Conservation (phyloP, 164 flowering plant genomes). For the Santalum album region DNA sequence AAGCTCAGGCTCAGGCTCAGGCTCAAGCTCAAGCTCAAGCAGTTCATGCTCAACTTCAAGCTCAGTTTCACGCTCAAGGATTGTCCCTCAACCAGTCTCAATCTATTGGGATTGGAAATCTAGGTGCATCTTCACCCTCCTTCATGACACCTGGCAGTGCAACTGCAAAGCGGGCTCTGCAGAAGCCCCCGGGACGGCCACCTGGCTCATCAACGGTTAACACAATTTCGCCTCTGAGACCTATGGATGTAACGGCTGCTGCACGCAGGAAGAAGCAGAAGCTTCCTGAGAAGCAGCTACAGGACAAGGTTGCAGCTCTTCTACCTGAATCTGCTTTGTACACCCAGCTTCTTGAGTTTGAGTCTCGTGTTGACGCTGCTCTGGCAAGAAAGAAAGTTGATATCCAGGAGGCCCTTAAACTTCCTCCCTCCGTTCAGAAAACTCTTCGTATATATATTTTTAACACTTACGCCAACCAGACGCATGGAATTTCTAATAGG, state of each 20-base stretch:
- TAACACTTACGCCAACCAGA: constrained; percentile 43
- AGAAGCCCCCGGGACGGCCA: constrained; percentile 27
- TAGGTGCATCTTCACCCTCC: constrained; percentile 35
- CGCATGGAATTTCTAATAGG: constrained; percentile 25
- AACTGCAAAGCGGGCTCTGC: constrained; percentile 15
- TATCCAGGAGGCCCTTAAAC: constrained; percentile 41
- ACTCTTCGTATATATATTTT: constrained; percentile 37
- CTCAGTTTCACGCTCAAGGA: constrained; percentile 56
- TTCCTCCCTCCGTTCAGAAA: constrained; percentile 35
- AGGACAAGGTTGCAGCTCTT: constrained; percentile 35
- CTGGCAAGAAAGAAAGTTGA: constrained; percentile 34
- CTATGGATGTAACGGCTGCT: constrained; percentile 31
- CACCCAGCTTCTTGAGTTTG: constrained; percentile 45
- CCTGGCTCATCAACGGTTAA: neutral
- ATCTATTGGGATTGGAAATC: constrained; percentile 22
- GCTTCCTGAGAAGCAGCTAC: constrained; percentile 34
- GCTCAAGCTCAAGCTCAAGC: constrained; percentile 22
- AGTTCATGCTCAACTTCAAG: constrained; percentile 47
- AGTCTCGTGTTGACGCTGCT: constrained; percentile 38
- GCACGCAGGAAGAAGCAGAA: constrained; percentile 41
- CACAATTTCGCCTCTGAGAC: neutral
- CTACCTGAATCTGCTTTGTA: constrained; percentile 42
- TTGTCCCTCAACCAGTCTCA: constrained; percentile 29
- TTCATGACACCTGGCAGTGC: constrained; percentile 22
- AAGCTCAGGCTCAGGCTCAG: constrained; percentile 32